A percentile compares a stretch with the other conserved stretches of the same genome.
Conservation (phyloP, 371 early-diverging fungal genomes). For the Mortierella sp. region DNA sequence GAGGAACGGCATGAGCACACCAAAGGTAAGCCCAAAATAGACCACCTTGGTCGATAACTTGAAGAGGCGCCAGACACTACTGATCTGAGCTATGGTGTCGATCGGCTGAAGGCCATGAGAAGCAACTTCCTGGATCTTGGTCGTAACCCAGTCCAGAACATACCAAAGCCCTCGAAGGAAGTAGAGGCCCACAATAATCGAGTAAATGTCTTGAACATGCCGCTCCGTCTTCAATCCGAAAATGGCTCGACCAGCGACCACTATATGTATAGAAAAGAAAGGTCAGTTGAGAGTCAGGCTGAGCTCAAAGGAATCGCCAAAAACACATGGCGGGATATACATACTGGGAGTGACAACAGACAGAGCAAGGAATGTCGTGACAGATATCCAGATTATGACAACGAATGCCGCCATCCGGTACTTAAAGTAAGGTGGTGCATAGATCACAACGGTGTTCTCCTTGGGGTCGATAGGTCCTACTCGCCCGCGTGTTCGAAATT, state of each 20-base stretch:
- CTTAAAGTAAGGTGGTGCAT: constrained; percentile 72
- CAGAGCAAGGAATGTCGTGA: constrained; percentile 39
- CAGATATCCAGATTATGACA: constrained; percentile 62
- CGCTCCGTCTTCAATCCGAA: constrained; percentile 13
- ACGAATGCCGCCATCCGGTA: constrained; percentile 53
- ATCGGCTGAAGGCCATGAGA: constrained; percentile 18
- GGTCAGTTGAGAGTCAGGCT: neutral
- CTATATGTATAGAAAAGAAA: constrained; percentile 5
- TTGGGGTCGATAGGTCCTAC: constrained; percentile 57
- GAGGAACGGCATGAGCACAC: constrained; percentile 24
- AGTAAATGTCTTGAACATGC: constrained; percentile 28
- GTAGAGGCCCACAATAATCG: constrained; percentile 26
- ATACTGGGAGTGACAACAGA: constrained; percentile 30
- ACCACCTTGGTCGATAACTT: constrained; percentile 4
- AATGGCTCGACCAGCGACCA: constrained; percentile 29
- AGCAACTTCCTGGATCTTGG: constrained; percentile 1
- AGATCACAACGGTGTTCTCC: constrained; percentile 65
- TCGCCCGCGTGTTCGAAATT: constrained; percentile 52
- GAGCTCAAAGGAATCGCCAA: too few species aligned
- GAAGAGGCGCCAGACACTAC: neutral
- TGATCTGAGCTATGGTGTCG: constrained; percentile 14
- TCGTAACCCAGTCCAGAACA: constrained; percentile 1
- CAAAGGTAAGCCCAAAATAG: constrained; percentile 31
- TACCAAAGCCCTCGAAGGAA: constrained; percentile 25
- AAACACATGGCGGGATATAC: too few species aligned